phyloP scores from a whole-genome alignment of 2,329 filamentous ascomycete species.

The Microthyrium microscopicum region DNA sequence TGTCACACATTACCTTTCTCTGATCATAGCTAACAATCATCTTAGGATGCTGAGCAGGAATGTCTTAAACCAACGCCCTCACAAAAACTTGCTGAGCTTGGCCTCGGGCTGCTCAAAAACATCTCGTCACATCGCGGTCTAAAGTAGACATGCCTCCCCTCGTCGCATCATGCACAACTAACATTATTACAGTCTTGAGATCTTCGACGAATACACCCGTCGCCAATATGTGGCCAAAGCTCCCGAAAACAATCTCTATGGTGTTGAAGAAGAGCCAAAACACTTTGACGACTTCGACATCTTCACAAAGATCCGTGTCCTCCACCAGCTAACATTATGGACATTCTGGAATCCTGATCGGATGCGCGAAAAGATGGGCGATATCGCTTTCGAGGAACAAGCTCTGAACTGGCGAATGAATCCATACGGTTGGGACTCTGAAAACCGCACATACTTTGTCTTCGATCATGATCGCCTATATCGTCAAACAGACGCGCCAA shows the following conservation, averaged over 20 bases:
- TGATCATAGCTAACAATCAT: constrained; percentile 1
- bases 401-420: constrained; percentile 41
- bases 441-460: constrained; percentile 77
- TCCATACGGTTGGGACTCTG: constrained; percentile 71
- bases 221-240: constrained; percentile 77
- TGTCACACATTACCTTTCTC: not conserved
- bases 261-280: constrained; percentile 52
- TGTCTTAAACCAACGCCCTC: constrained; percentile 64
- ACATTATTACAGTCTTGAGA: constrained; percentile 44
- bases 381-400: constrained; percentile 60
- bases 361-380: constrained; percentile 71
- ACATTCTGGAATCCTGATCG: constrained; percentile 75
- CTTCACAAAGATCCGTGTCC: constrained; percentile 62
- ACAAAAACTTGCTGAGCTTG: constrained; percentile 60
- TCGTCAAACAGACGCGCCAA: constrained; percentile 60
- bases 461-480: constrained; percentile 91
- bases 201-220: constrained; percentile 86
- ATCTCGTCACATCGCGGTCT: constrained; percentile 86
- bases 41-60: constrained; percentile 72
- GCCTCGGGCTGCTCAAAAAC: constrained; percentile 74
- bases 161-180: not conserved
- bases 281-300: constrained; percentile 71
- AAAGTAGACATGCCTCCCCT: constrained; percentile 44
- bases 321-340: constrained; percentile 84
- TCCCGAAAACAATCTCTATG: constrained; percentile 69